A percentile compares a stretch with the other conserved stretches of the same genome.
Evolutionary conservation across 176 grass and related monocot genomes (phyloP).

Genomic region (Rhipidocladum racemiflorum): DNA sequence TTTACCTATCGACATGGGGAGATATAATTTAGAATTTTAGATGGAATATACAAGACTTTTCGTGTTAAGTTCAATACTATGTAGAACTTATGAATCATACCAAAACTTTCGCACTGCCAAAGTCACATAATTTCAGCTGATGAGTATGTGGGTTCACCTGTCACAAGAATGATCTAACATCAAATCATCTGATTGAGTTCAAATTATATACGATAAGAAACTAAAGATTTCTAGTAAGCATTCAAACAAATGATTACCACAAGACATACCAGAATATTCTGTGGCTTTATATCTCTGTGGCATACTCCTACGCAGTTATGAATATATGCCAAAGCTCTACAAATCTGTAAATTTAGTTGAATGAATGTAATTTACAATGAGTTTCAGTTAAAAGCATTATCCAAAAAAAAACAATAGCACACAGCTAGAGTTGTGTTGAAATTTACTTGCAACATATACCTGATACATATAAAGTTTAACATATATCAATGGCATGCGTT

Average conservation of each 20-base stretch:
- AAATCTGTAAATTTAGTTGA: conserved; percentile 58
- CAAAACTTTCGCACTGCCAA: conserved; percentile 89
- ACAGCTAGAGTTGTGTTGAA: background rate
- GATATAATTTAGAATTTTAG: conserved; percentile 28
- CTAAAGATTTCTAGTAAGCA: background rate
- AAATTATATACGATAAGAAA: background rate
- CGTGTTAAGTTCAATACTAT: background rate
- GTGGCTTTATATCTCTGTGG: conserved; percentile 91
- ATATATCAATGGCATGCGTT: conserved; percentile 72
- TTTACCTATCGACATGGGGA: conserved; percentile 49
- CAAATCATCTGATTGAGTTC: conserved; percentile 1
- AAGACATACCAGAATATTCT: conserved; percentile 75
- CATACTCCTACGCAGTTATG: conserved; percentile 68
- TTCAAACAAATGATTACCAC: conserved; percentile 11
- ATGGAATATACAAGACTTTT: background rate
- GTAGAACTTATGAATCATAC: conserved; percentile 37
- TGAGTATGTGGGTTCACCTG: conserved; percentile 86
- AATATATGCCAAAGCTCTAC: conserved; percentile 72
- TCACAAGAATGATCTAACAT: conserved; percentile 31
- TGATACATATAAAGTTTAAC: conserved; percentile 90
- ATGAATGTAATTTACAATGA: background rate
- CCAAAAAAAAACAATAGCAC: background rate
- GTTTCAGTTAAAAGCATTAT: background rate
- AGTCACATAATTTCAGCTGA: conserved; percentile 84
- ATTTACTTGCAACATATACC: conserved; percentile 39